Conservation (phyloP, 768 basidiomycete species). For the Candolleomyces efflorescens region DNA sequence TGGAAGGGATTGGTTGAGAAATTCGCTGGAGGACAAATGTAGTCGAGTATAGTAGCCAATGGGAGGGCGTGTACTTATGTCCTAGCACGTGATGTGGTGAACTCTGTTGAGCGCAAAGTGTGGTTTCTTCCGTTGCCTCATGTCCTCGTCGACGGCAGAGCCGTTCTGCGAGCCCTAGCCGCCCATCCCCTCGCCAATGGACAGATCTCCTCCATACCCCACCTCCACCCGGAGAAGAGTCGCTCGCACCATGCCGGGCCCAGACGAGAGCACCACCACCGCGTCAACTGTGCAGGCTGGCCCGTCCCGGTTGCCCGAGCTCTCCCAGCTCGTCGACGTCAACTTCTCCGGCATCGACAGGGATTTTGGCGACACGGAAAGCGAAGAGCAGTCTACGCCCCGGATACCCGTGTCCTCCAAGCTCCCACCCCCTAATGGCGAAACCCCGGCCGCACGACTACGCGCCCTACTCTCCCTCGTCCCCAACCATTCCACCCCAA, state of each 20-base stretch:
- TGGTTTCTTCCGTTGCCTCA: not conserved
- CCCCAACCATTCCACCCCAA: slow-evolving; percentile 26
- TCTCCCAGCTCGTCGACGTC: slow-evolving; percentile 25
- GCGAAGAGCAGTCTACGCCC: slow-evolving; percentile 29
- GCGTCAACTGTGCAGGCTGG: slow-evolving; percentile 26
- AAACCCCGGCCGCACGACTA: slow-evolving; percentile 55
- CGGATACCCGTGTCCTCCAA: slow-evolving; percentile 5
- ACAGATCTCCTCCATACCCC: slow-evolving; percentile 27
- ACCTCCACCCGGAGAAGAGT: slow-evolving; percentile 18
- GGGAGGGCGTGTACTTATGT: not conserved
- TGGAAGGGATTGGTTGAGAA: slow-evolving; percentile 51
- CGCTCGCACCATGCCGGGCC: slow-evolving; percentile 15
- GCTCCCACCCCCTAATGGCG: slow-evolving; percentile 23
- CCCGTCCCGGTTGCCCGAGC: slow-evolving; percentile 32
- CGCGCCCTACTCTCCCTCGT: slow-evolving; percentile 57
- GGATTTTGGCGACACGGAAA: slow-evolving; percentile 21
- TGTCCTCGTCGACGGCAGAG: slow-evolving; percentile 1
- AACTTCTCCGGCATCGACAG: slow-evolving; percentile 22
- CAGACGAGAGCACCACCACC: slow-evolving; percentile 20
- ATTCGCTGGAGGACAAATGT: slow-evolving; percentile 31
- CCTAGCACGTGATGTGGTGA: not conserved
- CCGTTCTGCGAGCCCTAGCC: slow-evolving; percentile 1
- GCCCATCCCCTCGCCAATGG: slow-evolving; percentile 18
- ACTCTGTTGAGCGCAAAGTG: not conserved
- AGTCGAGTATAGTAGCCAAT: not conserved